Evolutionary conservation across 768 basidiomycete species (phyloP), one percentile per base, ranked within the genome.

Genomic region (Galerina marginata): DNA sequence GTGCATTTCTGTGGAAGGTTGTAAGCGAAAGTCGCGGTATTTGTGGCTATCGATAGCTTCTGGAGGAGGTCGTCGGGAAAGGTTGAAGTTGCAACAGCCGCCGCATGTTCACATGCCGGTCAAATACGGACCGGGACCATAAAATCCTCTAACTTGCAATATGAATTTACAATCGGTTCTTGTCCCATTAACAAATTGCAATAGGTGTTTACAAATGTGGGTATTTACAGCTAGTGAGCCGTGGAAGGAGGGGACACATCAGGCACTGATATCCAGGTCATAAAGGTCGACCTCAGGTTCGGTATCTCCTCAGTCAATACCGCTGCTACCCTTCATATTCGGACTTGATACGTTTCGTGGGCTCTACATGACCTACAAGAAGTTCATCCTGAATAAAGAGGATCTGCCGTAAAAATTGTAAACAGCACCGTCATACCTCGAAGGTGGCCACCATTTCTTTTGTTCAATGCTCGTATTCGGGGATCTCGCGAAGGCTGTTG

Each of bases 1-100:
- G 43, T 67, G 63, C 58, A 64, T 64, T 20, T 29, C 38, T 33
- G 25, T 9, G 14, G 51, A 16, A 16, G 6, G 3, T 12, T 52
- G 14, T 52, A 38, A 20, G 37, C 26, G 20, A 38, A 52, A 36
- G 15, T 10, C n/a, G 20, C 2, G 20, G 20, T 20, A 20, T 51
- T 20, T 25, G 10, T 38, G 37, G 6, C 6, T 33, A 14, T 47
- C 29, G 7, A 33, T 33, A 33, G 29, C 7, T 33, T 20, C 20
- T 20, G 20, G 20, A 20, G 20, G 20, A 20, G 20, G 20, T 20
- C 20, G 20, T 1, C 20, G 29, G 29, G 29, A 1, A 3, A 29
- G 29, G 29, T 29, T 6, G n/a, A 33, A 33, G 29, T 20, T 33
- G 29, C 29, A 33, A 33, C 29, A 5, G 29, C 29, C 4, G 7